Evolutionary conservation across 2,329 filamentous ascomycete species (phyloP).

Genomic region (Ascochyta clinopodiicola): DNA sequence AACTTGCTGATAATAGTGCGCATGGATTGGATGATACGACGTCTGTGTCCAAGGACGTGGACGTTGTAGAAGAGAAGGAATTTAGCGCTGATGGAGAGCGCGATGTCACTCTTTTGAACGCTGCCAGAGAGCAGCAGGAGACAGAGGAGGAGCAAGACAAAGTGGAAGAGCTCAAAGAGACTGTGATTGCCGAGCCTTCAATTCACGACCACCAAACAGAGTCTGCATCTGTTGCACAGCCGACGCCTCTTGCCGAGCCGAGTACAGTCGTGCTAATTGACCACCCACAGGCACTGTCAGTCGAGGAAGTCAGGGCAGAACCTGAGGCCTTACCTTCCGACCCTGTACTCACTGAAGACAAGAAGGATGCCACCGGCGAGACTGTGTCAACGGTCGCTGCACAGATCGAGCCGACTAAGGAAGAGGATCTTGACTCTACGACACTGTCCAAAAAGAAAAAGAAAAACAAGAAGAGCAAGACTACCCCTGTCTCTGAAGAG

Average conservation of each 20-base stretch:
- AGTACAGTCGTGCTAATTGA: not conserved
- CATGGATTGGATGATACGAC: conserved; percentile 5
- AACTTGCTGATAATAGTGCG: conserved; percentile 20
- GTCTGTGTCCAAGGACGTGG: not conserved
- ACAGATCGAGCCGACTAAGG: not conserved
- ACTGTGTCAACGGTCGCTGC: not conserved
- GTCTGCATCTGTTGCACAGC: not conserved
- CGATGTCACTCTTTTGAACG: conserved; percentile 12
- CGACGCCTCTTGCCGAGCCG: not conserved
- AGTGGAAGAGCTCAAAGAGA: not conserved
- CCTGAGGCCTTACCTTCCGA: not conserved
- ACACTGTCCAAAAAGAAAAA: conserved; percentile 32
- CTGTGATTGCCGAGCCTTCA: not conserved
- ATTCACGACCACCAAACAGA: not conserved
- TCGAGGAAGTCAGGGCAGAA: not conserved
- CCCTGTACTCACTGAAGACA: not conserved
- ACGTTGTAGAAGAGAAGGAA: conserved; percentile 8
- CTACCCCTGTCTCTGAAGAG: conserved; percentile 23
- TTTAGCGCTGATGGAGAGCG: not conserved
- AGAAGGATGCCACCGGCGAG: conserved; percentile 3
- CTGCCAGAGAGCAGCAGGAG: conserved; percentile 8
- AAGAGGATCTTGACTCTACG: conserved; percentile 11
- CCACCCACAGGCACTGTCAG: not conserved
- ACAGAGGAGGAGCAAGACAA: not conserved
- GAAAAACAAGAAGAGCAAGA: conserved; percentile 35